Conservation (phyloP, 2,329 filamentous ascomycete species). For the Cercospora canescens region DNA sequence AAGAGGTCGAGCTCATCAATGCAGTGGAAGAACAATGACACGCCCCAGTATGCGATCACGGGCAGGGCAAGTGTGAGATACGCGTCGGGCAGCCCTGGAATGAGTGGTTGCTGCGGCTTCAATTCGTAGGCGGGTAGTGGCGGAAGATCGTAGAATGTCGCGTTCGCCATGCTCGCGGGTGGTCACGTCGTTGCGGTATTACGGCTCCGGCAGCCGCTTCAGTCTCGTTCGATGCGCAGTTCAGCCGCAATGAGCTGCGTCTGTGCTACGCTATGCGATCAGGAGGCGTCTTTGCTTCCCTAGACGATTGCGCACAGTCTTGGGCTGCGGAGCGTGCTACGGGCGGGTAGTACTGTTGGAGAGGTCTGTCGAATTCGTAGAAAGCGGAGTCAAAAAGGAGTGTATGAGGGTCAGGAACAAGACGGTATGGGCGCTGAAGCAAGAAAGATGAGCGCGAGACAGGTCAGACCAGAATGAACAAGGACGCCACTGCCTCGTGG, state of each 20-base stretch:
- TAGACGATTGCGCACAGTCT: not conserved
- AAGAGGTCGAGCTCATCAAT: constrained; percentile 85
- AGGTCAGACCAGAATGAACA: constrained; percentile 3
- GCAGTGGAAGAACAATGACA: constrained; percentile 83
- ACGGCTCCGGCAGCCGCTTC: constrained; percentile 15
- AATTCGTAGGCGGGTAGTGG: constrained; percentile 83
- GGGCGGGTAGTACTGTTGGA: not conserved
- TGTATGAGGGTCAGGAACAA: constrained; percentile 17
- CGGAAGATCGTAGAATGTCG: constrained; percentile 66
- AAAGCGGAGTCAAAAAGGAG: constrained; percentile 16
- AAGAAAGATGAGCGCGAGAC: constrained; percentile 6
- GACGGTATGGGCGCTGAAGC: not conserved
- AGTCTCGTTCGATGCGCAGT: not conserved
- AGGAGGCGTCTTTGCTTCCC: constrained; percentile 2
- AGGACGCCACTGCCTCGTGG: not conserved
- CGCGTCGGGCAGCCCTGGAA: constrained; percentile 79
- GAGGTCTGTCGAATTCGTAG: not conserved
- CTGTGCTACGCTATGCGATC: constrained; percentile 1
- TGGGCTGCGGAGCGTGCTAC: not conserved
- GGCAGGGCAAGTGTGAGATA: constrained; percentile 74
- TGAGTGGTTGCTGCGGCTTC: constrained; percentile 66
- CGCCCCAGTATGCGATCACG: constrained; percentile 81
- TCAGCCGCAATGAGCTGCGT: constrained; percentile 2
- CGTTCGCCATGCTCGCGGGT: constrained; percentile 32
- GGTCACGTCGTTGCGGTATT: constrained; percentile 1